phyloP scores from a whole-genome alignment of 306 rosid genomes.

The Gleditsia sinensis region DNA sequence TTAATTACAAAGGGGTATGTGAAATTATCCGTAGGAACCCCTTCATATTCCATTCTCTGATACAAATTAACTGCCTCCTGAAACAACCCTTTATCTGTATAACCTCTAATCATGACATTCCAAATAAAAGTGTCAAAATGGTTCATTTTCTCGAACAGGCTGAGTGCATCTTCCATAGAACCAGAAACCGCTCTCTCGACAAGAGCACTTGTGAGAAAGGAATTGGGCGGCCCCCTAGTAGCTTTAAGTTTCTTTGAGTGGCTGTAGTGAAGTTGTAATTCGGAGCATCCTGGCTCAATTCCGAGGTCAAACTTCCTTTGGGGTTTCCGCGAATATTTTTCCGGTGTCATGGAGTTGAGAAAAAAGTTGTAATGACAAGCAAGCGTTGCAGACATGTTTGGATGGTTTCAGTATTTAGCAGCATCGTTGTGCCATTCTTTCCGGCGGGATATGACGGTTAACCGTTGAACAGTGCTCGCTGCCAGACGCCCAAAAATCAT shows the following conservation, averaged over 20 bases:
- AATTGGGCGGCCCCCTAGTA: conserved; percentile 17
- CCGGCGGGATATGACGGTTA: background rate
- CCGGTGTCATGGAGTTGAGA: conserved; percentile 26
- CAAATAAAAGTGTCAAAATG: conserved; percentile 43
- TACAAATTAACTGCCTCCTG: conserved; percentile 42
- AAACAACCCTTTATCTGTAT: conserved; percentile 43
- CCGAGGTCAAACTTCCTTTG: conserved; percentile 8
- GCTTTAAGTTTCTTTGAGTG: background rate
- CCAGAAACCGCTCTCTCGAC: conserved; percentile 37
- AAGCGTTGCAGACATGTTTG: conserved; percentile 45
- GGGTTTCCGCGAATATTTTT: conserved; percentile 20
- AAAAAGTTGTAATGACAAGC: conserved; percentile 16
- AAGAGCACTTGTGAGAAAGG: conserved; percentile 38
- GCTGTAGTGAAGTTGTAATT: background rate
- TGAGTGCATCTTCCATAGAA: conserved; percentile 49
- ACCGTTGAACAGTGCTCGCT: background rate
- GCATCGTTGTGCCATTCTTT: background rate
- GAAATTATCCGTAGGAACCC: conserved; percentile 48
- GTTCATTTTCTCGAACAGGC: conserved; percentile 55
- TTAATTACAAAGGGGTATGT: conserved; percentile 57
- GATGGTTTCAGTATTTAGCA: background rate
- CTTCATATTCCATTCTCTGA: conserved; percentile 48
- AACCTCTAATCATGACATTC: conserved; percentile 58
- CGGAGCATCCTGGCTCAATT: conserved; percentile 17
- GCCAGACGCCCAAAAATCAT: background rate